phyloP scores from a whole-genome alignment of 495 filamentous ascomycete genomes.

The Umbilicaria muhlenbergii region DNA sequence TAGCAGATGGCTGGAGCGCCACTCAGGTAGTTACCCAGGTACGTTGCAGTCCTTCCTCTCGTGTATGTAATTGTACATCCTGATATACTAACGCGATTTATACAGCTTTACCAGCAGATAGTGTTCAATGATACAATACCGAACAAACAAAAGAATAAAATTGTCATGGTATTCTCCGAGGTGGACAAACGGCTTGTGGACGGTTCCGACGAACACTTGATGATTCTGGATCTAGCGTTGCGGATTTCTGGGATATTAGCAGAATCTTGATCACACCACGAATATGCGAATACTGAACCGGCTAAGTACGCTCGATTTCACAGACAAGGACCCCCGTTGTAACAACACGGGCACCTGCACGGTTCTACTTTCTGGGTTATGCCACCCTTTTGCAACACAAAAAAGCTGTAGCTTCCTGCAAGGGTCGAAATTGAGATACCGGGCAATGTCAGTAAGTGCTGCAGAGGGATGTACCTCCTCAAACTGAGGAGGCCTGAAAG shows the following conservation, averaged over 20 bases:
- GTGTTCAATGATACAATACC: conserved; percentile 71
- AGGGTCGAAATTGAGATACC: too few species aligned
- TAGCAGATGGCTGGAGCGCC: conserved; percentile 98
- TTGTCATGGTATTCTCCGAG: conserved; percentile 80
- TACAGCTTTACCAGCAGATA: conserved; percentile 66
- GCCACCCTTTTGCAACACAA: too few species aligned
- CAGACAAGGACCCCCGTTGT: too few species aligned
- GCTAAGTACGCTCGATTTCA: too few species aligned
- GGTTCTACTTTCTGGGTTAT: too few species aligned
- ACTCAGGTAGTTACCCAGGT: conserved; percentile 71
- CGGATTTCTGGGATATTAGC: conserved; percentile 62
- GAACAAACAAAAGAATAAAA: conserved; percentile 78
- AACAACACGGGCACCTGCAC: too few species aligned
- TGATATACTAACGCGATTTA: not conserved
- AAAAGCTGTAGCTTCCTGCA: too few species aligned
- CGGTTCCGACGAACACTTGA: conserved; percentile 91
- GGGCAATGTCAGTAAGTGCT: too few species aligned
- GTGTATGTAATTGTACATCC: not conserved
- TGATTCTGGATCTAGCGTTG: conserved; percentile 69
- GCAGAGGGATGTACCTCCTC: too few species aligned
- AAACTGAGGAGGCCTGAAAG: too few species aligned
- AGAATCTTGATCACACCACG: conserved; percentile 1
- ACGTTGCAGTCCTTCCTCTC: conserved; percentile 12
- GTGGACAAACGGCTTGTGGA: conserved; percentile 91
- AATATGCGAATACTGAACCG: too few species aligned